phyloP scores from a whole-genome alignment of 768 basidiomycete genomes.

The Serendipita sp. region DNA sequence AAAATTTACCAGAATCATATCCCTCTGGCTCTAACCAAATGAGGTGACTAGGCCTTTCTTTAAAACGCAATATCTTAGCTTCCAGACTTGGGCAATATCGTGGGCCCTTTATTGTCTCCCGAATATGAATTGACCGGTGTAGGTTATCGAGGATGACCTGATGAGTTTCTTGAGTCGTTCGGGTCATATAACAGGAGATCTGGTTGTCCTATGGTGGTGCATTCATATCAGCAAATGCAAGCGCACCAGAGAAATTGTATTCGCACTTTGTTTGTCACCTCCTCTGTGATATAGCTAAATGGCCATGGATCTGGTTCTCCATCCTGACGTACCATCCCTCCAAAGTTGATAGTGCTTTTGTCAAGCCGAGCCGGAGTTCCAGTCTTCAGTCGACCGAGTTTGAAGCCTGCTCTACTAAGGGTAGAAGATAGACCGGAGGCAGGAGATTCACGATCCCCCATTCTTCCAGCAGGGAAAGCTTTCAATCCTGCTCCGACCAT shows the following conservation, averaged over 20 bases:
- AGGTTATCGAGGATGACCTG: conserved; percentile 58
- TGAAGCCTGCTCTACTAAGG: conserved; percentile 57
- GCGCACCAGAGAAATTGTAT: conserved; percentile 1
- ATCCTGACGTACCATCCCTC: conserved; percentile 40
- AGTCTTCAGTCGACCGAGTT: conserved; percentile 62
- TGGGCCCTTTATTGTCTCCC: conserved; percentile 80
- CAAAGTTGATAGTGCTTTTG: conserved; percentile 53
- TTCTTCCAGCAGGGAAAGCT: conserved; percentile 54
- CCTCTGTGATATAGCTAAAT: conserved; percentile 59
- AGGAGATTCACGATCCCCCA: conserved; percentile 46
- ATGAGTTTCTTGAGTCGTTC: conserved; percentile 60
- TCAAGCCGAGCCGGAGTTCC: conserved; percentile 75
- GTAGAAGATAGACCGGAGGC: conserved; percentile 60
- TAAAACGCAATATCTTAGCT: conserved; percentile 69
- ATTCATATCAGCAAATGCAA: conserved; percentile 15
- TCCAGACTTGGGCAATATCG: conserved; percentile 87
- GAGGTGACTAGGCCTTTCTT: conserved; percentile 48
- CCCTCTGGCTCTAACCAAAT: conserved; percentile 91
- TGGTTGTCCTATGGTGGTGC: conserved; percentile 43
- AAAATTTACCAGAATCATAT: conserved; percentile 55
- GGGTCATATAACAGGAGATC: conserved; percentile 53
- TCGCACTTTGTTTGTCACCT: conserved; percentile 53
- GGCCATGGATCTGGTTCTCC: conserved; percentile 52
- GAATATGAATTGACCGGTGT: conserved; percentile 67
- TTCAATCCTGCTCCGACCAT: conserved; percentile 6